Percentiles rank a stretch among this genome's conserved stretches.
Conservation (phyloP, 805 yeast species). For the Schwanniomyces sp. region DNA sequence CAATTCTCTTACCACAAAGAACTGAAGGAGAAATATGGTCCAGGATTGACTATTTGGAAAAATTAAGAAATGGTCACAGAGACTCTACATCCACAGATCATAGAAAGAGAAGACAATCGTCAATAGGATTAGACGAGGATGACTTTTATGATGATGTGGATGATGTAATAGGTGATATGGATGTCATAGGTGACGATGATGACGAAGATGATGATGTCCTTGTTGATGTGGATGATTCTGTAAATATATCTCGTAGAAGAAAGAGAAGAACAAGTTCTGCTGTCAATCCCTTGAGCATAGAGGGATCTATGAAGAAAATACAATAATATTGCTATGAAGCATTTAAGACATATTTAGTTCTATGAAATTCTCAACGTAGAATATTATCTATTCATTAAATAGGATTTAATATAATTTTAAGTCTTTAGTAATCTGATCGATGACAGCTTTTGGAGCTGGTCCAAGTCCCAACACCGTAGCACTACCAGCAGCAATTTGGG, state of each 20-base stretch:
- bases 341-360: not conserved
- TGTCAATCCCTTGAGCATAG: slow-evolving; percentile 36
- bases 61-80: slow-evolving; percentile 32
- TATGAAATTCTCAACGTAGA: not conserved
- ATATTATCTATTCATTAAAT: not conserved
- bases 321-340: not conserved
- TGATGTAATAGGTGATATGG: slow-evolving; percentile 38
- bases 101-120: slow-evolving; percentile 34
- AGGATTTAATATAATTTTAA: slow-evolving; percentile 62
- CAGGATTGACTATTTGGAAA: slow-evolving; percentile 52
- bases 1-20: slow-evolving; percentile 69
- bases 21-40: slow-evolving; percentile 73
- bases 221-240: slow-evolving; percentile 35
- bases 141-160: slow-evolving; percentile 44
- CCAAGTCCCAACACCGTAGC: slow-evolving; percentile 97
- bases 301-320: slow-evolving; percentile 4
- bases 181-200: slow-evolving; percentile 30
- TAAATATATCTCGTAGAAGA: slow-evolving; percentile 22
- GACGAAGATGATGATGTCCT: slow-evolving; percentile 31
- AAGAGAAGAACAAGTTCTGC: slow-evolving; percentile 44
- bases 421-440: slow-evolving; percentile 81
- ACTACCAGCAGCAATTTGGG: slow-evolving; percentile 94
- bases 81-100: slow-evolving; percentile 24
- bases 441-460: slow-evolving; percentile 83
- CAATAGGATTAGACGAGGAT: slow-evolving; percentile 43